Evolutionary conservation across 768 basidiomycete species (phyloP), one percentile per base, ranked within the genome.

Genomic region (Asterophora lycoperdoides): DNA sequence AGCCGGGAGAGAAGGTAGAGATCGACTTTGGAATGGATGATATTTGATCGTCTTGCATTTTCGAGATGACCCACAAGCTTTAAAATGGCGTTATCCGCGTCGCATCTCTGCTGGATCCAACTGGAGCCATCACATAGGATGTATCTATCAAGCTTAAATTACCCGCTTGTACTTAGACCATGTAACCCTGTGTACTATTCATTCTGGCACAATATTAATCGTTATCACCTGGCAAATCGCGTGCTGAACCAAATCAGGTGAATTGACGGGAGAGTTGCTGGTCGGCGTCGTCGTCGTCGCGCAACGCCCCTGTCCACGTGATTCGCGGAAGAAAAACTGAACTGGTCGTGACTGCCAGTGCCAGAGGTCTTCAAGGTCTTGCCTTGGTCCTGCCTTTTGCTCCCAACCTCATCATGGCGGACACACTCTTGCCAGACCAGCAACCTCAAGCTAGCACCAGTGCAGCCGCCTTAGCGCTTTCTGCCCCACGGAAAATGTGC

Each of bases 1-100:
- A 95, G 67, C 95, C 96, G 2, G 96, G 96, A 48, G 93, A 98
- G 73, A 95, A 97, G 72, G 93, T 99, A 20, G 86, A 92, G 74
- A 89, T 94, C 52, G 80, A 87, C 61, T 77, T 93, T 52, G 80
- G 78, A 43, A 89, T 89, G 84, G 93, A 94, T 65, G 93, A 96
- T 66, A 80, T 93, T 53, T 95, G 68, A 72, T 53, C 26, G 41
- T 36, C 26, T n/a, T 6, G 6, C 14, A 32, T 41, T 19, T 18
- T 19, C n/a, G 33, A 37, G n/a, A 20, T 34, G 29, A n/a, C n/a
- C n/a, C n/a, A n/a, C 23, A 6, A 23, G 23, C 23, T 3, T 6
- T 3, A 23, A 44, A 19, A 28, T 3, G 30, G 14, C 48, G 28
- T 8, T 44, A 19, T 15, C 10, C 17, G 8, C 15, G n/a, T 19